Conservation (phyloP, 768 basidiomycete genomes). For the Panellus pusillus region DNA sequence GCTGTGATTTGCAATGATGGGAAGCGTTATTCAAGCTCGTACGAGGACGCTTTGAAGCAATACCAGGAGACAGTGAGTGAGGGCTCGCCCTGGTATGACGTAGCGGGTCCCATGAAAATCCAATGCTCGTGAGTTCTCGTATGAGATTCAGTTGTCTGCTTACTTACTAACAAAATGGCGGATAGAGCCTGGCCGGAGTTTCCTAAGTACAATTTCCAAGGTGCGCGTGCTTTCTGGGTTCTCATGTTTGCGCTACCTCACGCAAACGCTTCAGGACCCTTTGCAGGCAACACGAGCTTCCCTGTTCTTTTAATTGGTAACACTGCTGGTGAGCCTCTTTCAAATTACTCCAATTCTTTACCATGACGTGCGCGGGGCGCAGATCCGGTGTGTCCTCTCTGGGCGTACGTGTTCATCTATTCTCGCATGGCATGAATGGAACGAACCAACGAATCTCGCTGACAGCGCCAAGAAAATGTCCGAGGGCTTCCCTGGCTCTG, state of each 20-base stretch:
- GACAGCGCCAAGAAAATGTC: slow-evolving; percentile 23
- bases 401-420: slow-evolving; percentile 11
- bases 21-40: neutral
- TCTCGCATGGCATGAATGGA: neutral
- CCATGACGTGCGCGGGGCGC: neutral
- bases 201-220: slow-evolving; percentile 18
- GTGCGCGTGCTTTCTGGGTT: neutral
- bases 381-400: slow-evolving; percentile 24
- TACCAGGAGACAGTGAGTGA: neutral
- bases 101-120: neutral
- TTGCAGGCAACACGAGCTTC: neutral
- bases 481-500: slow-evolving; percentile 19
- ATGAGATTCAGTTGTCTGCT: neutral
- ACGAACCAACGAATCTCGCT: neutral
- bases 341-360: slow-evolving; percentile 21
- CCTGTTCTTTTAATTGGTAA: slow-evolving; percentile 9
- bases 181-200: slow-evolving; percentile 17
- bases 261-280: slow-evolving; percentile 42
- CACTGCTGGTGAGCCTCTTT: slow-evolving; percentile 25
- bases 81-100: slow-evolving; percentile 1
- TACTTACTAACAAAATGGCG: neutral
- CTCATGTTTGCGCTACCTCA: slow-evolving; percentile 45
- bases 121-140: slow-evolving; percentile 7
- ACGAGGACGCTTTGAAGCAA: slow-evolving; percentile 4
- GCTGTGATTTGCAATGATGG: slow-evolving; percentile 18